Evolutionary conservation across 305 asterid species (phyloP).

Genomic region (Fraxinus paxiana): DNA sequence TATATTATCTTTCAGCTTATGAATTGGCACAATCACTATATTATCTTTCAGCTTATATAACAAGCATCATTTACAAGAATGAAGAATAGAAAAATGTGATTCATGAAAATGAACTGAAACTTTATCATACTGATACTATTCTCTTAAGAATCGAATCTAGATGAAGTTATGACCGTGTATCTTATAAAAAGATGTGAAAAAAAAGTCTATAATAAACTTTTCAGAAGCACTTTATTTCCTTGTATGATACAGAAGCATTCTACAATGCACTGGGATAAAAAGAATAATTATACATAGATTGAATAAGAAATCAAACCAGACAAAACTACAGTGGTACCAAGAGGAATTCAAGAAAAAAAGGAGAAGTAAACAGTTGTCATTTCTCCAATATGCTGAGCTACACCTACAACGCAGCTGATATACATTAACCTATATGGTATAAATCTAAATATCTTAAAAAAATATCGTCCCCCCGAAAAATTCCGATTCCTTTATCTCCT

Average conservation of each 20-base stretch:
- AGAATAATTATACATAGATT: background rate
- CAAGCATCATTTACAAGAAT: background rate
- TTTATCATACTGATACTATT: background rate
- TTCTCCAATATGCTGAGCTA: background rate
- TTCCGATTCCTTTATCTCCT: constrained; percentile 32
- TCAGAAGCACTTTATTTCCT: background rate
- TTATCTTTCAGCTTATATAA: background rate
- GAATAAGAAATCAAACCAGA: background rate
- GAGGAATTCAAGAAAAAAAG: background rate
- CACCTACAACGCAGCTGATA: background rate
- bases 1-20: background rate
- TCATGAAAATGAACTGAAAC: background rate
- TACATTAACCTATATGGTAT: background rate
- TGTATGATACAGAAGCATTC: background rate
- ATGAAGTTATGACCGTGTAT: background rate
- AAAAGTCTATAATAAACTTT: background rate
- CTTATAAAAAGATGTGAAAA: background rate
- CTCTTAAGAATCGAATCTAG: background rate
- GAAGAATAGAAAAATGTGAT: background rate
- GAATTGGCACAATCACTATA: background rate
- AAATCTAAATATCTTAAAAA: background rate
- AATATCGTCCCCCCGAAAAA: background rate
- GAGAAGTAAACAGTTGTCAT: background rate
- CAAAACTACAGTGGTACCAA: background rate
- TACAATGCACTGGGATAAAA: background rate